These are phyloP conservation scores for Xylariales sp. DNA, from an alignment of 2,329 filamentous ascomycete genomes.

Conservation along the genomic window DNA sequence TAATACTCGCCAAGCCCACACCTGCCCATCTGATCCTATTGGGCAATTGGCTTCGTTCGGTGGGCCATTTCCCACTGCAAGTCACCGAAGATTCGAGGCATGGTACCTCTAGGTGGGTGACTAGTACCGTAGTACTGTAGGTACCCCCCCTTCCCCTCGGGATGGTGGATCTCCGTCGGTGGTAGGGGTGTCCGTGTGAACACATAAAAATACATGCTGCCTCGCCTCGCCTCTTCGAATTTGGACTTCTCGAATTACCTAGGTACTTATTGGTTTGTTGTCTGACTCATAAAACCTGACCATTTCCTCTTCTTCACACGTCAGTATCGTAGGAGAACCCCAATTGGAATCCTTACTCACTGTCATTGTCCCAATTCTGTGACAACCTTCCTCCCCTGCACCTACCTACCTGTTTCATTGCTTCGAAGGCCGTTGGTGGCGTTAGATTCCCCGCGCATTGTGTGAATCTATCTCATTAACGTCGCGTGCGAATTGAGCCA, in stretches of 20 bases:
- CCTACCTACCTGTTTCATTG: not conserved
- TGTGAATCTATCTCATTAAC: not conserved
- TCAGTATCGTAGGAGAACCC: constrained; percentile 15
- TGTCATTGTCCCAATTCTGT: not conserved
- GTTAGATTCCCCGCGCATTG: not conserved
- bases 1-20: constrained; percentile 1
- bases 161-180: constrained; percentile 9
- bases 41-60: constrained; percentile 17
- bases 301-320: not conserved
- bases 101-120: constrained; percentile 6
- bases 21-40: constrained; percentile 24
- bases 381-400: not conserved
- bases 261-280: not conserved
- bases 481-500: constrained; percentile 25
- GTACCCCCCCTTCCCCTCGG: not conserved
- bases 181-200: constrained; percentile 11
- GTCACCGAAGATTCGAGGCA: constrained; percentile 33
- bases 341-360: constrained; percentile 12
- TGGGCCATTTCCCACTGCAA: constrained; percentile 22
- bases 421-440: not conserved
- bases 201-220: constrained; percentile 27
- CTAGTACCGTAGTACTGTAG: too few species aligned
- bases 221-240: constrained; percentile 26
- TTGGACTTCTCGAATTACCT: constrained; percentile 6
- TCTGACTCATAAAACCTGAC: constrained; percentile 5